Base-by-base conservation (phyloP, 225 moss, liverwort and hornwort genomes). In the Ulota crispa region DNA sequence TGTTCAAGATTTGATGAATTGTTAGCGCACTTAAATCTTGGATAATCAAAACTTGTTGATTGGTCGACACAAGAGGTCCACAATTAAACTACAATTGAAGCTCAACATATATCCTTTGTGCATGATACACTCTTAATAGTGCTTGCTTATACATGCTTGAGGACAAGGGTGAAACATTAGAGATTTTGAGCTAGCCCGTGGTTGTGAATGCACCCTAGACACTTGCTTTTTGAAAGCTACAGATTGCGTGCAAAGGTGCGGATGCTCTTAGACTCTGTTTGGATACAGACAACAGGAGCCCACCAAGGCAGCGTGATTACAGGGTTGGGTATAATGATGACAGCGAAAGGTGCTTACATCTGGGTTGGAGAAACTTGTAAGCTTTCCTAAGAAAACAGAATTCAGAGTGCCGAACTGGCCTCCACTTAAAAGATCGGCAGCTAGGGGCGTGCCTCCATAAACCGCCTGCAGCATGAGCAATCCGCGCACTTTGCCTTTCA, bases 381-480 rank as follows among this genome's bases (percentile, higher is more conserved):
- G 83, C 47, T 88, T 88, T 68, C 88, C 88, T 28, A 88, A 56
- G 77, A 88, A 85, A 14, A 85, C 39, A 23, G 88, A 72, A 41
- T 85, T 88, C 77, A 88, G 72, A 50, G 85, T 77, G 61, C 88
- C 96, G 42, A 96, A 92, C 72, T 96, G 93, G 67, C 92, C 91
- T 64, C 78, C 92, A 11, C 86, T 82, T 21, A 96, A 87, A 57
- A 96, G 93, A 64, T 96, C 96, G 2, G 94, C 87, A 28, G 94
- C 96, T 59, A 96, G 64, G 28, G 96, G 94, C 50, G 92, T 96
- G 21, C 96, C 96, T 57, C 96, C 94, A 47, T 91, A 96, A 0
- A 87, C 88, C 24, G 93, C 57, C 83, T 96, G 96, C 57, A 90
- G 91, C 83, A 94, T 68, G 28, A 96, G 81, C 84, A 96, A 75